A percentile compares a stretch with the other conserved stretches of the same genome.
These are phyloP conservation scores for Penicillium sp. DNA, from an alignment of 2,329 filamentous ascomycete genomes.

Conservation along the genomic window DNA sequence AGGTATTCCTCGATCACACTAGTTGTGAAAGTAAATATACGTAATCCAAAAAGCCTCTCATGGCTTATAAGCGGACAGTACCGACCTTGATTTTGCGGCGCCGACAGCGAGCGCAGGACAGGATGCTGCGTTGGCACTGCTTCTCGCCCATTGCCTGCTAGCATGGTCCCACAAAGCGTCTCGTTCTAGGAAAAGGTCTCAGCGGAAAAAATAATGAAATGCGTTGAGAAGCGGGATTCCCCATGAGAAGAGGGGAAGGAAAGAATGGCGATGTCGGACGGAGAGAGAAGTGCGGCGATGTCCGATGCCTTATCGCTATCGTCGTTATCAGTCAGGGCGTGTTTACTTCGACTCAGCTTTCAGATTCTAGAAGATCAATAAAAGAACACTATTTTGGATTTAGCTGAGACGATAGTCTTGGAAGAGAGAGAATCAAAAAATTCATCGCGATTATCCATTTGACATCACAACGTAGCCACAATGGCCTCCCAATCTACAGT, in stretches of 20 bases:
- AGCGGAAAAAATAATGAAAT: too few relatives aligned
- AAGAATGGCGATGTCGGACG: too few relatives aligned
- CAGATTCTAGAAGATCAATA: too few relatives aligned
- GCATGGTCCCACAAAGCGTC: background rate
- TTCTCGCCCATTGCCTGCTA: background rate
- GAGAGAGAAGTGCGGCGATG: background rate
- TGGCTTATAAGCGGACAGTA: background rate
- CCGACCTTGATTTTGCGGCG: slow-evolving; percentile 23
- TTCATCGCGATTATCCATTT: background rate
- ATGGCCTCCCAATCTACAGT: background rate
- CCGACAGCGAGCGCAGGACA: slow-evolving; percentile 24
- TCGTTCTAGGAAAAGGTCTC: too few relatives aligned
- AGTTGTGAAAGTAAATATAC: background rate
- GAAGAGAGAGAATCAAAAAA: background rate
- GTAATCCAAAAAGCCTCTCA: background rate
- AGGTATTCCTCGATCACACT: slow-evolving; percentile 24
- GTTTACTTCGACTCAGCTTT: too few relatives aligned
- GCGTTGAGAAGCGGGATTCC: too few relatives aligned
- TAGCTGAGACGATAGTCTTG: too few relatives aligned
- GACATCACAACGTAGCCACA: background rate
- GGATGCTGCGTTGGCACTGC: slow-evolving; percentile 23
- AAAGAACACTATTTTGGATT: too few relatives aligned
- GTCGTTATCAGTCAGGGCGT: too few relatives aligned
- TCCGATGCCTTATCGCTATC: background rate
- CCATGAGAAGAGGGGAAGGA: too few relatives aligned